These are phyloP conservation scores for Nakaseomyces kungkrabaensis DNA, from an alignment of 1,139 yeast genomes.

Conservation along the genomic window DNA sequence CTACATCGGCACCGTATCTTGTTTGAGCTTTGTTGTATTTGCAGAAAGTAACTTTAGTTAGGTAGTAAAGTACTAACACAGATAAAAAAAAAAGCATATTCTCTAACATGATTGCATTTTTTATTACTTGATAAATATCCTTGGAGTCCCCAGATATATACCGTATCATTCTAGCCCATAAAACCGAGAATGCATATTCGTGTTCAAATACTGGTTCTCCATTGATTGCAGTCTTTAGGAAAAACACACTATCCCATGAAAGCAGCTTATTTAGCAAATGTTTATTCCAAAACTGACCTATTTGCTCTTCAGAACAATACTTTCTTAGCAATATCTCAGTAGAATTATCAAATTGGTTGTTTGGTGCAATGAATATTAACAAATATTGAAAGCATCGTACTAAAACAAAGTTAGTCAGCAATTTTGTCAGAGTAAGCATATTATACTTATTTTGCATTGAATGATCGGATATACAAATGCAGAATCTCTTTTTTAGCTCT, in stretches of 20 bases:
- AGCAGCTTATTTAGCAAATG: slow-evolving; percentile 41
- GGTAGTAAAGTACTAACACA: slow-evolving; percentile 40
- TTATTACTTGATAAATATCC: slow-evolving; percentile 37
- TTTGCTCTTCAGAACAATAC: slow-evolving; percentile 2
- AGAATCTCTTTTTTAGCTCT: too few relatives aligned
- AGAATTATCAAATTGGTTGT: slow-evolving; percentile 41
- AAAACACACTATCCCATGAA: slow-evolving; percentile 84
- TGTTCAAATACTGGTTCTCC: slow-evolving; percentile 58
- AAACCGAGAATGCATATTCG: slow-evolving; percentile 79
- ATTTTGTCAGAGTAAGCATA: background rate
- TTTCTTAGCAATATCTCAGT: slow-evolving; percentile 29
- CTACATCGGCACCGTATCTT: slow-evolving; percentile 10
- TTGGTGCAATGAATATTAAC: slow-evolving; percentile 34
- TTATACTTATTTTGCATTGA: too few relatives aligned
- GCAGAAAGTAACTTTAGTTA: slow-evolving; percentile 36
- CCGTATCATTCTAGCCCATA: slow-evolving; percentile 55
- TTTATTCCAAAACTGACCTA: slow-evolving; percentile 12
- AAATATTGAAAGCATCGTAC: slow-evolving; percentile 33
- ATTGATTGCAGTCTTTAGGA: slow-evolving; percentile 39
- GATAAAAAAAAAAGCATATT: slow-evolving; percentile 46
- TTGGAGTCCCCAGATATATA: slow-evolving; percentile 1
- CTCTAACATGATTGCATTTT: slow-evolving; percentile 38
- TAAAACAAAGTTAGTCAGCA: background rate
- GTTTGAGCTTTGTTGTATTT: slow-evolving; percentile 6
- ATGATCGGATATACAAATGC: too few relatives aligned